A percentile compares a stretch with the other conserved stretches of the same genome.
Conservation (phyloP, 495 filamentous ascomycete genomes). For the Eremomyces bilateralis region DNA sequence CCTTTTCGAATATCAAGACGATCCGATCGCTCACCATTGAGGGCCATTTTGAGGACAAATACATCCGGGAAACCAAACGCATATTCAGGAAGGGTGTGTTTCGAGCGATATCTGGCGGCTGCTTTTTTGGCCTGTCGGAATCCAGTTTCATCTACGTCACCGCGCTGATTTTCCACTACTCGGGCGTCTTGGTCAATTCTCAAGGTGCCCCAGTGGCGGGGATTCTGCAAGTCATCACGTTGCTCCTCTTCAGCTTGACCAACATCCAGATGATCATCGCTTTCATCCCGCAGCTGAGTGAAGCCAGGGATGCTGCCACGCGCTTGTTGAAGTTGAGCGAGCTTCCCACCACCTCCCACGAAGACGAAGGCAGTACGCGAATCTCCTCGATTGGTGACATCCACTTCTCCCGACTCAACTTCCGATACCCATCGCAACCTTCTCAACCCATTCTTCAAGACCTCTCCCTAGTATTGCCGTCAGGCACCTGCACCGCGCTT, state of each 20-base stretch:
- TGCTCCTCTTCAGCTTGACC: slow-evolving; percentile 63
- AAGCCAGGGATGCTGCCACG: slow-evolving; percentile 46
- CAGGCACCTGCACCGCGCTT: slow-evolving; percentile 44
- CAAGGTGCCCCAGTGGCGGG: slow-evolving; percentile 26
- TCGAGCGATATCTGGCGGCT: slow-evolving; percentile 39
- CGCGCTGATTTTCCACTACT: slow-evolving; percentile 75
- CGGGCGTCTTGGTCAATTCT: slow-evolving; percentile 34
- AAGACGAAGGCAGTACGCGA: slow-evolving; percentile 27
- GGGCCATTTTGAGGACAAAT: slow-evolving; percentile 45
- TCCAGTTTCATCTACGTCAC: slow-evolving; percentile 46
- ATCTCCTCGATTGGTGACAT: slow-evolving; percentile 36
- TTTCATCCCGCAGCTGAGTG: slow-evolving; percentile 61
- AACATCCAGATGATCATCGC: slow-evolving; percentile 44
- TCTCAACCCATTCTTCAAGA: slow-evolving; percentile 29
- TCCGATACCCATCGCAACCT: slow-evolving; percentile 44
- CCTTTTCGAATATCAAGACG: slow-evolving; percentile 61
- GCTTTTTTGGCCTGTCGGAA: slow-evolving; percentile 57
- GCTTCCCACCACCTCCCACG: slow-evolving; percentile 40
- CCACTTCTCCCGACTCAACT: slow-evolving; percentile 33
- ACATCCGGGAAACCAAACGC: slow-evolving; percentile 25
- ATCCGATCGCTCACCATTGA: slow-evolving; percentile 65
- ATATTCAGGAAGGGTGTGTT: slow-evolving; percentile 34
- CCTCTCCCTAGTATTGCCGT: slow-evolving; percentile 35
- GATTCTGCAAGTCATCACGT: slow-evolving; percentile 54
- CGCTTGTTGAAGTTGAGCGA: slow-evolving; percentile 51